Evolutionary conservation across 345 rosid species (phyloP).

Genomic region (Eucalyptus coolabah): DNA sequence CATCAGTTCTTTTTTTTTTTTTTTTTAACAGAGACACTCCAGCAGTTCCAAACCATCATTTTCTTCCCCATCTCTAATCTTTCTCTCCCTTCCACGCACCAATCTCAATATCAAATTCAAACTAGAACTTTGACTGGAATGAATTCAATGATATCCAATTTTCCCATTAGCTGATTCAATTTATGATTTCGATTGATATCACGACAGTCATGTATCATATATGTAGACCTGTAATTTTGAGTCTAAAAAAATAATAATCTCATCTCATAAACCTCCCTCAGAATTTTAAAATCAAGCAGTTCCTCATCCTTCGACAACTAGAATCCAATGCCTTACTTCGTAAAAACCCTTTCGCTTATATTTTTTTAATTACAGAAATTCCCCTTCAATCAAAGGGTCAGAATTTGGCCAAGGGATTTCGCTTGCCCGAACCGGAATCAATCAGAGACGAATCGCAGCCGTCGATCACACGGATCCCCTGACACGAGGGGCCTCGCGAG

Average conservation of each 20-base stretch:
- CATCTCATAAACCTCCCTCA: background rate
- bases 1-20: too few relatives aligned
- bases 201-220: fast-evolving
- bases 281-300: background rate
- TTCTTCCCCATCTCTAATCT: background rate
- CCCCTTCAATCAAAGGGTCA: background rate
- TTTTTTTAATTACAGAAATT: background rate
- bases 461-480: background rate
- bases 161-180: fast-evolving
- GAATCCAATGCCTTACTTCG: background rate
- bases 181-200: background rate
- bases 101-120: background rate
- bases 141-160: background rate
- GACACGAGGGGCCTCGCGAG: background rate
- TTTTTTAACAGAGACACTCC: background rate
- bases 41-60: background rate
- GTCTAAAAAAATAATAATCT: background rate
- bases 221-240: fast-evolving
- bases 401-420: background rate
- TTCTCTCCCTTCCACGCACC: too few relatives aligned
- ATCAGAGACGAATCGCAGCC: background rate
- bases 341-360: background rate
- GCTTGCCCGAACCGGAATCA: background rate
- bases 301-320: background rate
- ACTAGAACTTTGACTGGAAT: background rate